phyloP scores from a whole-genome alignment of 192 early-diverging fungal genomes.

The Chytriomyces confervae region DNA sequence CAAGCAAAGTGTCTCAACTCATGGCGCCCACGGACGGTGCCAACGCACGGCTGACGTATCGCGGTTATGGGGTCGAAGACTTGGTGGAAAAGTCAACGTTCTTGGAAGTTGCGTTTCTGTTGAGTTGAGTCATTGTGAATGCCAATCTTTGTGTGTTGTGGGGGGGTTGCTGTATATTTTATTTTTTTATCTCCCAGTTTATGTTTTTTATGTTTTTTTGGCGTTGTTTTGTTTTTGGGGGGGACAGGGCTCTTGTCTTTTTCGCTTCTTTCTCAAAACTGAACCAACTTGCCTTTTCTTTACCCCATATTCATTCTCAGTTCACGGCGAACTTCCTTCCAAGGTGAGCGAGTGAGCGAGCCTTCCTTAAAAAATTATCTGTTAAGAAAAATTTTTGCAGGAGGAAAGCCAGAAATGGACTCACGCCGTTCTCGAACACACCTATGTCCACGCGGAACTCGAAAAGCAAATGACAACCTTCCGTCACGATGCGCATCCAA shows the following conservation, averaged over 20 bases:
- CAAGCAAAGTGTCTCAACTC: slow-evolving; percentile 49
- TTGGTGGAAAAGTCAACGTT: slow-evolving; percentile 66
- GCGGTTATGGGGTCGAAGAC: slow-evolving; percentile 68
- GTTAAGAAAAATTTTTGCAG: slow-evolving; percentile 10
- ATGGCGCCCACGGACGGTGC: slow-evolving; percentile 32
- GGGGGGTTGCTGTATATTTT: neutral
- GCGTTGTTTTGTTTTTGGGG: neutral
- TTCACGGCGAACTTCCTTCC: slow-evolving; percentile 52
- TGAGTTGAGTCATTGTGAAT: slow-evolving; percentile 34
- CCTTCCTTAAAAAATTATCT: neutral
- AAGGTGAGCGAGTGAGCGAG: slow-evolving; percentile 28
- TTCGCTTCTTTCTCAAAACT: slow-evolving; percentile 2
- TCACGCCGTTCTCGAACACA: slow-evolving; percentile 59
- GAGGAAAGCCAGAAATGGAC: slow-evolving; percentile 52
- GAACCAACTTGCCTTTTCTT: neutral
- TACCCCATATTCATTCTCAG: slow-evolving; percentile 9
- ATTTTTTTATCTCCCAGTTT: neutral
- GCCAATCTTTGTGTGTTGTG: neutral
- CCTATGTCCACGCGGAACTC: slow-evolving; percentile 62
- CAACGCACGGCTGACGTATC: slow-evolving; percentile 48
- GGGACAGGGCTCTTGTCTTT: neutral
- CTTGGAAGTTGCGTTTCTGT: slow-evolving; percentile 68
- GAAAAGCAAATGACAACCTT: slow-evolving; percentile 64
- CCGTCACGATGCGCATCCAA: slow-evolving; percentile 72
- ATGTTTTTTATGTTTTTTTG: neutral